Percentiles rank a stretch among this genome's conserved stretches.
phyloP scores from a whole-genome alignment of 768 basidiomycete species.

The Tremella mesenterica region DNA sequence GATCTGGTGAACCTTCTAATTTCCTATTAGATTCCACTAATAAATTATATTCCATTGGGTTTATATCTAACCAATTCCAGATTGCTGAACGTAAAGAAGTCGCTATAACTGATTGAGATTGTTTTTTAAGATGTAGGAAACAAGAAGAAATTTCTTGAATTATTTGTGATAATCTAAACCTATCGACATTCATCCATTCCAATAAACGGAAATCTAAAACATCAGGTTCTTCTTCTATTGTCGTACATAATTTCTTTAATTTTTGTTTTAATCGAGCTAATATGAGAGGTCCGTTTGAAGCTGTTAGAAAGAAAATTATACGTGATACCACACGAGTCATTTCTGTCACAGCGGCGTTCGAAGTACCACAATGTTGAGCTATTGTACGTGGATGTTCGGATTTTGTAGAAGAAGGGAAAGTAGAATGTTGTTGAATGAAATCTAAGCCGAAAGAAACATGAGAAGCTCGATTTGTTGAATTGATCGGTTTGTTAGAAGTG shows the following conservation, averaged over 20 bases:
- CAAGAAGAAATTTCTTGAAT: slow-evolving; percentile 72
- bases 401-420: slow-evolving; percentile 6
- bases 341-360: slow-evolving; percentile 7
- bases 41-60: slow-evolving; percentile 69
- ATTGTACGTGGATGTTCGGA: neutral
- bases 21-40: slow-evolving; percentile 54
- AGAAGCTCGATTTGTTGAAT: no score
- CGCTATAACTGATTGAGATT: slow-evolving; percentile 64
- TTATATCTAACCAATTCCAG: slow-evolving; percentile 83
- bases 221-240: slow-evolving; percentile 56
- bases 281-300: slow-evolving; percentile 76
- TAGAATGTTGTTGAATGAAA: slow-evolving; percentile 18
- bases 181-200: slow-evolving; percentile 66
- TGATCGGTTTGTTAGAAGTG: no score
- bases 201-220: slow-evolving; percentile 67
- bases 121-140: slow-evolving; percentile 69
- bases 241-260: slow-evolving; percentile 53
- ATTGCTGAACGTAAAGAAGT: slow-evolving; percentile 65
- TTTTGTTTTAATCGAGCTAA: slow-evolving; percentile 61
- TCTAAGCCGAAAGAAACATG: slow-evolving; percentile 4
- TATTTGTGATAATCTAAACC: slow-evolving; percentile 58
- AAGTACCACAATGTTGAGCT: slow-evolving; percentile 12
- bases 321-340: slow-evolving; percentile 47
- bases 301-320: slow-evolving; percentile 76
- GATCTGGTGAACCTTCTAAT: slow-evolving; percentile 73